These are phyloP conservation scores for Gautieria morchelliformis DNA, from an alignment of 768 basidiomycete species.

Conservation along the genomic window DNA sequence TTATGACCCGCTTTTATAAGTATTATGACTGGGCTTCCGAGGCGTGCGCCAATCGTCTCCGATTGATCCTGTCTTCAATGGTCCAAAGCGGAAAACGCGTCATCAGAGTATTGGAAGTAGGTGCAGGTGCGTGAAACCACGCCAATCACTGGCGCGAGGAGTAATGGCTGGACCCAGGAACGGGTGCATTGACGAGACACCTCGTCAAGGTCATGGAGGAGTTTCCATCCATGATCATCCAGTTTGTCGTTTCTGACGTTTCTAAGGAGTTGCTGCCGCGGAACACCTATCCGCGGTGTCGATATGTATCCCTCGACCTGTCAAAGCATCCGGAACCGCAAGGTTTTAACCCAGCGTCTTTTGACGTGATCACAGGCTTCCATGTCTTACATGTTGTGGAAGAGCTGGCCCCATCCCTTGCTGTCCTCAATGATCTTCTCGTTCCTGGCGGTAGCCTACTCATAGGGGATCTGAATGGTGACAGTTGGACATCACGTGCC, in stretches of 20 bases:
- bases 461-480: conserved; percentile 12
- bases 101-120: conserved; percentile 14
- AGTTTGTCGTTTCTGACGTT: conserved; percentile 14
- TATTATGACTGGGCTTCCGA: conserved; percentile 10
- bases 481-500: conserved; percentile 3
- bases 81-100: conserved; percentile 12
- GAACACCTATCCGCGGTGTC: conserved; percentile 5
- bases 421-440: conserved; percentile 9
- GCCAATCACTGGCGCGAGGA: neutral
- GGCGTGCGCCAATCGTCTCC: conserved; percentile 3
- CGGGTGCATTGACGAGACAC: conserved; percentile 12
- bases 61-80: conserved; percentile 5
- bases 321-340: conserved; percentile 9
- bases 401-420: conserved; percentile 4
- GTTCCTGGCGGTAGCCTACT: conserved; percentile 12
- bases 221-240: conserved; percentile 7
- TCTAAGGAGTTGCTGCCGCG: conserved; percentile 12
- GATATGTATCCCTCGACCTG: conserved; percentile 11
- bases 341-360: conserved; percentile 8
- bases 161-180: neutral
- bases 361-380: conserved; percentile 13
- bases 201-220: conserved; percentile 8
- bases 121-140: conserved; percentile 5
- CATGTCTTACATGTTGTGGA: conserved; percentile 14
- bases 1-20: conserved; percentile 13